Base-by-base conservation (phyloP, 148 eudicot genomes). In the Camellia japonica region DNA sequence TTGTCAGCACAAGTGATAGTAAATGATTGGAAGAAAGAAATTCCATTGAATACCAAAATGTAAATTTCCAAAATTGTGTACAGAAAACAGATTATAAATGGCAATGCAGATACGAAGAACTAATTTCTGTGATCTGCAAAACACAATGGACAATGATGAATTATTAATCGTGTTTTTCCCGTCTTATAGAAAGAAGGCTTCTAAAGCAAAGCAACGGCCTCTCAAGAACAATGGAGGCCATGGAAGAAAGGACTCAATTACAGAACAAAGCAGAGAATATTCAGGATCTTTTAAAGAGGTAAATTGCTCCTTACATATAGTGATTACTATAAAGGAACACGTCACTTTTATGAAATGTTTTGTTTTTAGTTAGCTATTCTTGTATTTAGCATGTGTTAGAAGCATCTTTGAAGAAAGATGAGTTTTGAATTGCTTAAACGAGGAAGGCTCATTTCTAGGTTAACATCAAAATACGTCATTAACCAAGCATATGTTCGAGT, bases 241-340 rank as follows among this genome's bases (percentile, higher is more conserved):
- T 56, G 70, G 52, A 78, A 81, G 86, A 73, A 86, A 81, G 76
- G 85, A 62, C 38, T 86, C 86, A 38, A 52, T 73, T 66, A 51
- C 73, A 43, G 83, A 79, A 43, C 78, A 44, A 30, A 30, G 38
- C 38, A 30, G 38, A 30, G 38, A 30, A 30, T 30, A 30, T 54
- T 81, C 59, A 10, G 81, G 41, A 70, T 71, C 82, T n/a, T 54
- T 80, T 51, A 75, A 67, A 81, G 77, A 82, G 80, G 82, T 81
- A 80, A 80, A 42, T 46, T 60, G 30, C 55, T 20, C 12, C 38
- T 30, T 42, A 2, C 2, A 59, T 59, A 12, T 60, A 14, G 14
- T 8, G 14, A 75, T 0, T 60, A 7, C 11, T 3, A 54, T 7
- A 52, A 49, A 6, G 4, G 3, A 23, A 54, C 38, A 38, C 9